Percentiles rank a stretch among this genome's conserved stretches.
Evolutionary conservation across 2,329 filamentous ascomycete genomes (phyloP).

Genomic region (Hypomyces perniciosus): DNA sequence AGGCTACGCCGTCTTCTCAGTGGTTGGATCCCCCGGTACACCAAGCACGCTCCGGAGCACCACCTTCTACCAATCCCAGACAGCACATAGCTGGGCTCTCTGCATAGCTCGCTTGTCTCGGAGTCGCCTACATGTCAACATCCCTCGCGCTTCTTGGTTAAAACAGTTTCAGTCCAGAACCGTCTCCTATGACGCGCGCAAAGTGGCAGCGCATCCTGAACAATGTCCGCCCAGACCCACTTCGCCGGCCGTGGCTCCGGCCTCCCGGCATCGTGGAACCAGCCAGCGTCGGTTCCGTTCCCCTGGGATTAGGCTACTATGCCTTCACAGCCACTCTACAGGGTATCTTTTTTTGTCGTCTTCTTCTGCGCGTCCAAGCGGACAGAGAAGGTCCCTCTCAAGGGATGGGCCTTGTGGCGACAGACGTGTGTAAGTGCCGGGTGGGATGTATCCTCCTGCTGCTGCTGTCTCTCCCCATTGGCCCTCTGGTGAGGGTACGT

Average conservation of each 20-base stretch:
- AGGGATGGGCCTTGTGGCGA: neutral
- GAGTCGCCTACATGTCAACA: neutral
- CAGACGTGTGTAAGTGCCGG: neutral
- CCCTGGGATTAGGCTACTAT: constrained; percentile 12
- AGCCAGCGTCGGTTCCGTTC: constrained; percentile 8
- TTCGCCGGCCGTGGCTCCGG: constrained; percentile 8
- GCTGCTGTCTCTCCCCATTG: too few relatives aligned
- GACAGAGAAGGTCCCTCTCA: neutral
- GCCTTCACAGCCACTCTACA: constrained; percentile 9
- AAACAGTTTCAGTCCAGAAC: too few relatives aligned
- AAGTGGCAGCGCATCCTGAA: neutral
- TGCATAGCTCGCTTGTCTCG: neutral
- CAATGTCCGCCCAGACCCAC: constrained; percentile 11
- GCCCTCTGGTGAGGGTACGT: neutral
- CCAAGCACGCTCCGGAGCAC: neutral
- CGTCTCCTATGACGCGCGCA: too few relatives aligned
- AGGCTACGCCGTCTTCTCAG: too few relatives aligned
- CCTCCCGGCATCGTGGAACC: constrained; percentile 5
- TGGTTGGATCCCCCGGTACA: too few relatives aligned
- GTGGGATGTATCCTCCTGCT: neutral
- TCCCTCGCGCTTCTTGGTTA: too few relatives aligned
- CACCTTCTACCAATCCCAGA: neutral
- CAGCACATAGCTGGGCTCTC: neutral
- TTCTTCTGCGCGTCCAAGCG: neutral
- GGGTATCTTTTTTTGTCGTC: constrained; percentile 3